A percentile compares a stretch with the other conserved stretches of the same genome.
These are phyloP conservation scores for Peterozyma xylosa DNA, from an alignment of 805 yeast genomes.

Conservation along the genomic window DNA sequence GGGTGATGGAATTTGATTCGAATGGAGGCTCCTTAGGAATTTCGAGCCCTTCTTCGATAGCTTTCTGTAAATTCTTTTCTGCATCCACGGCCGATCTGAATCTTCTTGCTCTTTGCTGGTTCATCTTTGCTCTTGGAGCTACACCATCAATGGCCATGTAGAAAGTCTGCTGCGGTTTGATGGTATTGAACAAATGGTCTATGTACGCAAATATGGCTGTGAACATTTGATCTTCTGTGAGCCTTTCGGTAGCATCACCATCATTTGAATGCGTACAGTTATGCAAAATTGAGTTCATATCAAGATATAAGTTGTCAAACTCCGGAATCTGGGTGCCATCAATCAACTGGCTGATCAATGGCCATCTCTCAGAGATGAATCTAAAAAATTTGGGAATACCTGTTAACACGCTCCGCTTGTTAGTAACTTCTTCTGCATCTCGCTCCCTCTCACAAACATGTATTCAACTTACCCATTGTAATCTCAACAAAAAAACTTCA, in stretches of 20 bases:
- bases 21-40: constrained; percentile 81
- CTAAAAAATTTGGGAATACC: constrained; percentile 97
- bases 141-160: constrained; percentile 99
- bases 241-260: constrained; percentile 40
- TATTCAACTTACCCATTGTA: background rate
- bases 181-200: constrained; percentile 84
- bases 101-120: constrained; percentile 94
- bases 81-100: constrained; percentile 93
- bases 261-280: constrained; percentile 87
- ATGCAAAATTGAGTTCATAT: constrained; percentile 95
- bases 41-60: constrained; percentile 62
- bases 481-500: background rate
- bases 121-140: constrained; percentile 98
- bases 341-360: constrained; percentile 80
- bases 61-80: constrained; percentile 68
- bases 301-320: constrained; percentile 89
- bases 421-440: background rate
- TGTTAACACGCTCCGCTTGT: constrained; percentile 21
- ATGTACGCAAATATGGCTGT: constrained; percentile 90
- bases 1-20: constrained; percentile 90
- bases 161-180: constrained; percentile 78
- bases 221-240: constrained; percentile 88
- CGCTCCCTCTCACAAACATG: background rate
- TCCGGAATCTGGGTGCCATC: constrained; percentile 82
- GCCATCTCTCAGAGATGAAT: constrained; percentile 98